Evolutionary conservation across 1,139 yeast species (phyloP).

Genomic region (Geotrichum fermentans): DNA sequence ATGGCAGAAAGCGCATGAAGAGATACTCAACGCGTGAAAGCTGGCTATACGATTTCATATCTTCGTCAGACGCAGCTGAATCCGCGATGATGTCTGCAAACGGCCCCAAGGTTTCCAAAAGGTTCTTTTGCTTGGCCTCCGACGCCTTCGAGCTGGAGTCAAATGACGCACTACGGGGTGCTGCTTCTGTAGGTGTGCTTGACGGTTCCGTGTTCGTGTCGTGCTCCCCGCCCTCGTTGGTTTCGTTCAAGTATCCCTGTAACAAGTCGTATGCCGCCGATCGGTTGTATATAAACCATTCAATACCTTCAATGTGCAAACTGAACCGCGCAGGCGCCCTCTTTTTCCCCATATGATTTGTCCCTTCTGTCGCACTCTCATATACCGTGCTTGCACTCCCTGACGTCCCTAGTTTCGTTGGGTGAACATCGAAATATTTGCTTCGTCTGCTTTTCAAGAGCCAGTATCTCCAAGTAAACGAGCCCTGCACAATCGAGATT

Average conservation of each 20-base stretch:
- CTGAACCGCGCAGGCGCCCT: slow-evolving; percentile 58
- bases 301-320: slow-evolving; percentile 68
- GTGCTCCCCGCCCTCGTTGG: background rate
- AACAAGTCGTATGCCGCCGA: slow-evolving; percentile 70
- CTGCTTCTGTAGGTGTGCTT: background rate
- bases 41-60: background rate
- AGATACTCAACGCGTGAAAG: slow-evolving; percentile 20
- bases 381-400: background rate
- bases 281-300: slow-evolving; percentile 74
- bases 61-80: background rate
- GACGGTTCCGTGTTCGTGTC: background rate
- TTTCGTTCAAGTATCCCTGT: slow-evolving; percentile 38
- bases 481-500: slow-evolving; percentile 61
- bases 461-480: slow-evolving; percentile 92
- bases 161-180: background rate
- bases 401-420: background rate
- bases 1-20: slow-evolving; percentile 50
- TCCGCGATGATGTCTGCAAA: slow-evolving; percentile 8
- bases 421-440: slow-evolving; percentile 12
- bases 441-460: slow-evolving; percentile 40
- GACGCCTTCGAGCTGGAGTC: slow-evolving; percentile 1
- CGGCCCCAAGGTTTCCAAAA: slow-evolving; percentile 14
- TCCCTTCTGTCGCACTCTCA: background rate
- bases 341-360: slow-evolving; percentile 23
- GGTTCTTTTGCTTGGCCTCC: background rate